Evolutionary conservation across 1,284 basidiomycete genomes (phyloP), one percentile per base, ranked within the genome.

Genomic region (Puccinia polysora): DNA sequence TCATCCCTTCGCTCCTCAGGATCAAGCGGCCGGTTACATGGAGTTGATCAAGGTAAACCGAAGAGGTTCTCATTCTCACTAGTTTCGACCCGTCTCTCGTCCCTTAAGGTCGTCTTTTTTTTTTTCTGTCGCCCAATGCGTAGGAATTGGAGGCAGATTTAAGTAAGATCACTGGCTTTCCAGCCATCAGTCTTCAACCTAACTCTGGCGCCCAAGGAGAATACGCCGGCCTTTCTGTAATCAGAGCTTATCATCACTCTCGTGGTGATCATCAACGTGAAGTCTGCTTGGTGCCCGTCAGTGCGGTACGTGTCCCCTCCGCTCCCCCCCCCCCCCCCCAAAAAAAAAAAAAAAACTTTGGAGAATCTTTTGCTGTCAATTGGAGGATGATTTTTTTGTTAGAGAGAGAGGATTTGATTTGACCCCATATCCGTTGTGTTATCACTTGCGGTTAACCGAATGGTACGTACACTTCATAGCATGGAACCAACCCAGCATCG

Each of bases 181-280:
- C 91, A 75, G 88, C 92, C 18, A 92, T 93, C 75, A 95, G 92
- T 3, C 84, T 98, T 38, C 95, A 98, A 81, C 95, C 95, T 68
- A 98, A 98, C 82, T 97, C 94, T 28, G 95, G 95, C 73, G 95
- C 95, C 14, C 91, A 84, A 75, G 95, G 95, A 53, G 95, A 98
- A 82, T 98, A 94, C 78, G 87, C 95, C 43, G 95, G 95, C 32
- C 85, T 98, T 40, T 89, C 86, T 67, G 89, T 97, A 75, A 97
- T 98, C 79, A 86, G 89, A 63, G 94, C 93, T 7, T 98, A 95
- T 81, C 92, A 96, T 79, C 88, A 90, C 79, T 89, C 89, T 65
- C 86, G 88, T 38, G 91, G 90, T 38, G 87, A 98, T 78, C 84
- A 84, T 4, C 86, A 95, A 77, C 86, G 95, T 64, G 86, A 97